Evolutionary conservation across 257 asterid genomes (phyloP).

Genomic region (Dorcoceras hygrometricum): DNA sequence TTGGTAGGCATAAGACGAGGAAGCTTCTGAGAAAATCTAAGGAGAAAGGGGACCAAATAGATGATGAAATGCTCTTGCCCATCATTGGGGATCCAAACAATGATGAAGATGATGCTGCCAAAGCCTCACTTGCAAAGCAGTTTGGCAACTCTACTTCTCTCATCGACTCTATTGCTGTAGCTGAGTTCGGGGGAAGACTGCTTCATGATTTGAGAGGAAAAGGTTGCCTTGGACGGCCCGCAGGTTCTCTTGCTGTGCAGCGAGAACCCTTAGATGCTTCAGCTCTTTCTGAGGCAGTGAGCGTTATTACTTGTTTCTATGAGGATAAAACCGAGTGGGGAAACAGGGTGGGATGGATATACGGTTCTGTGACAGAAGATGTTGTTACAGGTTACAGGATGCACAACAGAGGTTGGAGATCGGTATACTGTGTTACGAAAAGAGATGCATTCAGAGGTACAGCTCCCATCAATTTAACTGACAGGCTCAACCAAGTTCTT

Average conservation of each 20-base stretch:
- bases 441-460: conserved; percentile 93
- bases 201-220: conserved; percentile 75
- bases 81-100: conserved; percentile 41
- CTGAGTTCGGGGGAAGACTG: conserved; percentile 85
- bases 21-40: conserved; percentile 49
- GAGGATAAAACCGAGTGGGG: conserved; percentile 97
- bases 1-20: conserved; percentile 54
- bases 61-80: conserved; percentile 58
- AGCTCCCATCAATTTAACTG: conserved; percentile 90
- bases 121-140: conserved; percentile 48
- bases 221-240: conserved; percentile 71
- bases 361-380: conserved; percentile 87
- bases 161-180: conserved; percentile 73
- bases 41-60: conserved; percentile 32
- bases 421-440: conserved; percentile 74
- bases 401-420: conserved; percentile 95
- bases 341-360: conserved; percentile 86
- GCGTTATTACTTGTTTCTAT: conserved; percentile 76
- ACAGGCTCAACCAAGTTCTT: conserved; percentile 78
- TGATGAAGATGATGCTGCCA: conserved; percentile 46
- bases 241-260: conserved; percentile 78
- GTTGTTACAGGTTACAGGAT: conserved; percentile 88
- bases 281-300: conserved; percentile 77
- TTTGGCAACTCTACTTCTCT: conserved; percentile 71
- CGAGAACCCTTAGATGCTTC: conserved; percentile 87